These are phyloP conservation scores for Cornus kousa DNA, from an alignment of 148 eudicot species.

Conservation along the genomic window DNA sequence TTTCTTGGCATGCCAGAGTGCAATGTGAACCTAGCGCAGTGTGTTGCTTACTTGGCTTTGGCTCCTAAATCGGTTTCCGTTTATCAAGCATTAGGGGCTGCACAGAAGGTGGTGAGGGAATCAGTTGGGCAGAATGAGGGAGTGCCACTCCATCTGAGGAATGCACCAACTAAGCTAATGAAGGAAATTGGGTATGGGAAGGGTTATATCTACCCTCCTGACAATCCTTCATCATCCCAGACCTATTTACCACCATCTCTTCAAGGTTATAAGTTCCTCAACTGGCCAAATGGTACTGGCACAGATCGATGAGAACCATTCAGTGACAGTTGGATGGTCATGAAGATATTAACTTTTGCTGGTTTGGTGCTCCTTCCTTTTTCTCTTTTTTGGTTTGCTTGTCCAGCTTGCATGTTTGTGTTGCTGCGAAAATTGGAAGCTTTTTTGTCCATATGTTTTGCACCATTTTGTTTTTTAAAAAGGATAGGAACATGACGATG, in stretches of 20 bases:
- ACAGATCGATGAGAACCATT: constrained; percentile 14
- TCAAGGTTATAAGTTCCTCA: constrained; percentile 66
- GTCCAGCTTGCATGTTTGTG: neutral
- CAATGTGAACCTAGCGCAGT: constrained; percentile 65
- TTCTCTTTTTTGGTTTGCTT: neutral
- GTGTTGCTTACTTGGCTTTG: constrained; percentile 76
- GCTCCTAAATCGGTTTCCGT: constrained; percentile 77
- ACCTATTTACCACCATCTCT: constrained; percentile 66
- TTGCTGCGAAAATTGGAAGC: neutral
- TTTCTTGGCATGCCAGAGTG: constrained; percentile 92
- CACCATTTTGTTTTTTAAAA: constrained; percentile 1
- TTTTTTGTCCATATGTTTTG: neutral
- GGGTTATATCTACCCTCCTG: constrained; percentile 80
- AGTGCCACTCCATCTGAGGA: constrained; percentile 86
- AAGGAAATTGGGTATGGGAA: constrained; percentile 77
- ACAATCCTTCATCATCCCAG: constrained; percentile 52
- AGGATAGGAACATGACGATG: neutral
- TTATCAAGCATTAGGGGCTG: constrained; percentile 56
- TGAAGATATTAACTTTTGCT: neutral
- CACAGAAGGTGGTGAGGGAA: constrained; percentile 57
- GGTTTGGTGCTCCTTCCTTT: neutral
- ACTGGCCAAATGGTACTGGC: constrained; percentile 39
- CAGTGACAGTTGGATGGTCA: neutral
- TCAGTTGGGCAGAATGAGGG: constrained; percentile 85
- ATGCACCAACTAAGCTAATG: constrained; percentile 88